These are phyloP conservation scores for Hypomontagnella monticulosa DNA, from an alignment of 495 filamentous ascomycete genomes.

Conservation along the genomic window DNA sequence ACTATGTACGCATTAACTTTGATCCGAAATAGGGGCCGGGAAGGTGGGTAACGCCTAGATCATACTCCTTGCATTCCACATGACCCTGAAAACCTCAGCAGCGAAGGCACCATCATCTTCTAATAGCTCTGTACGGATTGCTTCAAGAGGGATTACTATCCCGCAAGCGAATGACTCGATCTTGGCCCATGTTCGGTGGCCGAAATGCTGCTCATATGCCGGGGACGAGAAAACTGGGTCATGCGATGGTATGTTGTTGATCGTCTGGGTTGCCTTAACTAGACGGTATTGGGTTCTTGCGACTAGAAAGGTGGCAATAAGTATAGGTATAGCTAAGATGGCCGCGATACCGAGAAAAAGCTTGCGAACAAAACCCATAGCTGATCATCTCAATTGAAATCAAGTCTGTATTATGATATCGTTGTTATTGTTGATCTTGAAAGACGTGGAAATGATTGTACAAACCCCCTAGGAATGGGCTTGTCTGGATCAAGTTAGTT, in stretches of 20 bases:
- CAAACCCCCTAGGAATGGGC: too few relatives aligned
- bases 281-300: slow-evolving; percentile 1
- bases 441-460: too few relatives aligned
- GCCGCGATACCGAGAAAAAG: not conserved
- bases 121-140: not conserved
- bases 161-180: not conserved
- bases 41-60: not conserved
- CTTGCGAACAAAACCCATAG: too few relatives aligned
- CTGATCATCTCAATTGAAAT: too few relatives aligned
- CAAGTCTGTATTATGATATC: too few relatives aligned
- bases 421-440: too few relatives aligned
- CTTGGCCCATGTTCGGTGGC: not conserved
- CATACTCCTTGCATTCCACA: slow-evolving; percentile 8
- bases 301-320: not conserved
- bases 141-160: not conserved
- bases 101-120: not conserved
- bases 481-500: too few relatives aligned
- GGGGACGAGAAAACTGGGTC: slow-evolving; percentile 4
- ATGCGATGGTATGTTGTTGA: not conserved
- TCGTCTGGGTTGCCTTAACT: not conserved
- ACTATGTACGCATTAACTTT: not conserved
- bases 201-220: not conserved
- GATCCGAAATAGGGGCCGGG: not conserved
- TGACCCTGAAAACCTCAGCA: not conserved
- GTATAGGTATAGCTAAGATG: not conserved